These are phyloP conservation scores for Schizopora paradoxa DNA, from an alignment of 1,284 basidiomycete genomes.

Conservation along the genomic window DNA sequence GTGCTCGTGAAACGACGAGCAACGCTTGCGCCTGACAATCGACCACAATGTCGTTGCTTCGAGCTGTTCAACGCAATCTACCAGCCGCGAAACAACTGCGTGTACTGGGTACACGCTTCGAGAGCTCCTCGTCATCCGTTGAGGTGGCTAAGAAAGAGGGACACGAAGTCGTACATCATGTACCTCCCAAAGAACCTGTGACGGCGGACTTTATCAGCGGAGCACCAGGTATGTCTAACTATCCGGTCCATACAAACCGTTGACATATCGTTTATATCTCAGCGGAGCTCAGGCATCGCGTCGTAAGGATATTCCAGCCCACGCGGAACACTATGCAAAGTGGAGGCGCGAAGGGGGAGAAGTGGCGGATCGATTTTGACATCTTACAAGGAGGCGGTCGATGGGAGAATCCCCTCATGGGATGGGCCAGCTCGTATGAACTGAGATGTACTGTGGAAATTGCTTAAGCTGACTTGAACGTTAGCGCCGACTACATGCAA, in stretches of 20 bases:
- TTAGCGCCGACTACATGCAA: conserved; percentile 97
- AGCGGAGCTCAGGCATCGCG: conserved; percentile 84
- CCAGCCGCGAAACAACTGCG: too few relatives aligned
- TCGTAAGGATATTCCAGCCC: conserved; percentile 91
- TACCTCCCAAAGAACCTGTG: conserved; percentile 47
- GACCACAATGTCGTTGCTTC: conserved; percentile 15
- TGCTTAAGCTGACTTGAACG: conserved; percentile 1
- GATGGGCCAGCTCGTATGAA: conserved; percentile 87
- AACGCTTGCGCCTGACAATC: too few relatives aligned
- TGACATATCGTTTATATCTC: conserved; percentile 4
- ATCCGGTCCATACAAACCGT: background rate
- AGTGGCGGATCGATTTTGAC: conserved; percentile 97
- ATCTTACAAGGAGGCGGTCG: conserved; percentile 82
- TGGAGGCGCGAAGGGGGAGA: conserved; percentile 78
- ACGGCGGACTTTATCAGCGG: conserved; percentile 76
- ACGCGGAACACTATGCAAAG: conserved; percentile 96
- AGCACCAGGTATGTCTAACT: conserved; percentile 56
- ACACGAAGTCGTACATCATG: conserved; percentile 32
- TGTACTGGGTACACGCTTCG: too few relatives aligned
- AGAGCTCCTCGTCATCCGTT: background rate
- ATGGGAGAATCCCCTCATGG: conserved; percentile 99
- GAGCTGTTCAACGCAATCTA: conserved; percentile 3
- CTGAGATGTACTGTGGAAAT: background rate
- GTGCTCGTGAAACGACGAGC: too few relatives aligned
- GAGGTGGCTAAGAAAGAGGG: conserved; percentile 23